Percentiles rank a stretch among this genome's conserved stretches.
phyloP scores from a whole-genome alignment of 768 basidiomycete genomes.

The Tricholomella constricta region DNA sequence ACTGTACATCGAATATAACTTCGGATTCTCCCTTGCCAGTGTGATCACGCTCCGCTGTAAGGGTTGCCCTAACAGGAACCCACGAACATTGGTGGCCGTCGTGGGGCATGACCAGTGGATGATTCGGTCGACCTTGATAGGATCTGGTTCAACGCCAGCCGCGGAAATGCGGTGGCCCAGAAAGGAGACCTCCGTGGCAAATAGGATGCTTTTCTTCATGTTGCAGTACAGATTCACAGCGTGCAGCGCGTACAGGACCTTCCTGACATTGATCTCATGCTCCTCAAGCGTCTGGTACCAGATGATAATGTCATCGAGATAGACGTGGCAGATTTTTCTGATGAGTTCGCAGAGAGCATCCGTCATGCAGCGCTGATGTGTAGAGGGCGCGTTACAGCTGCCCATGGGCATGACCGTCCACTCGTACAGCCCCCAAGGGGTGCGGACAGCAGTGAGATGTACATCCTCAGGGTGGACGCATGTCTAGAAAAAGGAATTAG shows the following conservation, averaged over 20 bases:
- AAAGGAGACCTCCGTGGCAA: neutral
- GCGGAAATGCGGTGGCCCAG: neutral
- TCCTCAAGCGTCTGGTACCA: conserved; percentile 40
- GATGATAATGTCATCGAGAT: conserved; percentile 48
- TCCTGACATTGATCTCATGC: conserved; percentile 26
- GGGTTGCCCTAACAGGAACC: no score
- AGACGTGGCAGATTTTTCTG: conserved; percentile 44
- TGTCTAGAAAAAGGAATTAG: conserved; percentile 29
- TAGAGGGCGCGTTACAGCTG: conserved; percentile 33
- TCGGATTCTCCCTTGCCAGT: no score
- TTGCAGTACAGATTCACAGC: neutral
- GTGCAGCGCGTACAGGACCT: conserved; percentile 24
- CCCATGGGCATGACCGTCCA: conserved; percentile 45
- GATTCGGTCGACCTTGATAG: no score
- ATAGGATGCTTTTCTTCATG: neutral
- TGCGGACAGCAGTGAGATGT: conserved; percentile 34
- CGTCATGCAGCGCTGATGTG: conserved; percentile 36
- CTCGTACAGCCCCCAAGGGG: conserved; percentile 42
- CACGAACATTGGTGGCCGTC: no score
- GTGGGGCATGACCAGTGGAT: no score
- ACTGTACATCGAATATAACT: no score
- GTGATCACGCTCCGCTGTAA: no score
- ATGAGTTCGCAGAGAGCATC: conserved; percentile 32
- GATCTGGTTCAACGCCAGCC: neutral
- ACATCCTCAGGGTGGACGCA: conserved; percentile 29